Base-by-base conservation (phyloP, 176 grass and related monocot genomes). In the Secale cereale region DNA sequence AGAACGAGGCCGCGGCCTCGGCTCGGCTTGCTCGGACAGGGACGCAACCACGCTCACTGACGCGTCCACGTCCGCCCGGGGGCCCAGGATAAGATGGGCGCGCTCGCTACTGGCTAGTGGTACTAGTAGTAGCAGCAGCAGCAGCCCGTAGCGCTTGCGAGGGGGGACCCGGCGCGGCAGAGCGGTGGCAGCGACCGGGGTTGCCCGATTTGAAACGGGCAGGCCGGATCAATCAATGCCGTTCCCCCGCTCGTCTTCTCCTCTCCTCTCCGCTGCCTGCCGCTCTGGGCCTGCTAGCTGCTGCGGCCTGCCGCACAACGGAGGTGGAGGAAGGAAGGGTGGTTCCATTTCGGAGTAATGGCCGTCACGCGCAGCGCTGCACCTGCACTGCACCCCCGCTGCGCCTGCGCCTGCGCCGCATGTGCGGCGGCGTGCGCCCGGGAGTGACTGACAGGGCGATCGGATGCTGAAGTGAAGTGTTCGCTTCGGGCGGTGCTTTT, bases 121-220 rank as follows among this genome's bases (percentile, higher is more conserved):
- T 17, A 4, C 12, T 14, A 4, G 13, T 11, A 2, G 39, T 14
- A 13, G 40, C 0, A 17, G 16, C 32, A 2, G 39, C 4, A 13
- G 40, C 0, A 17, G 16, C 32, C 22, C 65, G 69, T 72, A 72
- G 37, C 6, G 45, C 22, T 72, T 72, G 69, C 25, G 6, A n/a
- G 56, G 56, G 2, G 67, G 35, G 32, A 5, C 5, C 30, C 67
- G 10, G 32, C 17, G 19, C 19, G 63, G 19, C 66, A 31, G 59
- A 62, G 59, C 61, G 10, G 61, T 10, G 26, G 23, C 23, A 30
- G 6, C 27, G 48, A 2, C 32, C 67, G 0, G 22, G 69, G 13
- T 35, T 22, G 72, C 46, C 60, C 48, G 63, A 76, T 59, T 83
- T 74, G 78, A 39, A 78, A 77, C 13, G 9, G 74, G 40, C 25